phyloP scores from a whole-genome alignment of 2,329 filamentous ascomycete genomes.

The Venturia carpophila region DNA sequence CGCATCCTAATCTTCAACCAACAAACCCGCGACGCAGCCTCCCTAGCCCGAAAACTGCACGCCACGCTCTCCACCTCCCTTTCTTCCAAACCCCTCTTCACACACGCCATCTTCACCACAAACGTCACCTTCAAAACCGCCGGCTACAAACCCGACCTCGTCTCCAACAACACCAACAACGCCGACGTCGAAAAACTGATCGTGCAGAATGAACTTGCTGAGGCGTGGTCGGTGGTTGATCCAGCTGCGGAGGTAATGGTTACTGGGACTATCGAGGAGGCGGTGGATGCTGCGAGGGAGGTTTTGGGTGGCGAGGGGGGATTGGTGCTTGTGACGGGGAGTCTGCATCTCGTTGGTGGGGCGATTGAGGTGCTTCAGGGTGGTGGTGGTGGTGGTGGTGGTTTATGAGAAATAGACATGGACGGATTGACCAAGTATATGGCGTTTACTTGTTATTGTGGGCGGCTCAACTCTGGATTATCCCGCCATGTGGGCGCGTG shows the following conservation, averaged over 20 bases:
- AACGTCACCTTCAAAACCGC: slow-evolving; percentile 59
- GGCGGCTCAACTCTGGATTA: neutral
- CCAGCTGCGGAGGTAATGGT: slow-evolving; percentile 45
- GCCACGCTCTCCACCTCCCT: slow-evolving; percentile 40
- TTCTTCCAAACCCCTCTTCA: slow-evolving; percentile 43
- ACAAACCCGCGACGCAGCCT: slow-evolving; percentile 68
- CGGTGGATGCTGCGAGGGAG: slow-evolving; percentile 50
- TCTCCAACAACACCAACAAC: slow-evolving; percentile 54
- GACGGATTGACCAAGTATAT: too few relatives aligned
- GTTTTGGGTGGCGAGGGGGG: slow-evolving; percentile 28
- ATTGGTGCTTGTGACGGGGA: slow-evolving; percentile 70
- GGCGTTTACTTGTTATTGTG: neutral
- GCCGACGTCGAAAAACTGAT: slow-evolving; percentile 50
- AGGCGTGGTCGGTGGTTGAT: slow-evolving; percentile 45
- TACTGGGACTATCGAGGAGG: slow-evolving; percentile 59
- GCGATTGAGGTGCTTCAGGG: slow-evolving; percentile 62
- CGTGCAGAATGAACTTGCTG: slow-evolving; percentile 61
- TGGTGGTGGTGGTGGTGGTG: too few relatives aligned
- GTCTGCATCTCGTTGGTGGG: slow-evolving; percentile 75
- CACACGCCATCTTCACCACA: slow-evolving; percentile 70
- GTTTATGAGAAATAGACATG: too few relatives aligned
- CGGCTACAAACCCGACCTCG: slow-evolving; percentile 56
- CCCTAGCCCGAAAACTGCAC: slow-evolving; percentile 57
- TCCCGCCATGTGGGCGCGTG: neutral
- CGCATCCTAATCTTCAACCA: slow-evolving; percentile 84